A percentile compares a stretch with the other conserved stretches of the same genome.
Conservation (phyloP, 2,329 filamentous ascomycete genomes). For the Cladobotryum mycophilum region DNA sequence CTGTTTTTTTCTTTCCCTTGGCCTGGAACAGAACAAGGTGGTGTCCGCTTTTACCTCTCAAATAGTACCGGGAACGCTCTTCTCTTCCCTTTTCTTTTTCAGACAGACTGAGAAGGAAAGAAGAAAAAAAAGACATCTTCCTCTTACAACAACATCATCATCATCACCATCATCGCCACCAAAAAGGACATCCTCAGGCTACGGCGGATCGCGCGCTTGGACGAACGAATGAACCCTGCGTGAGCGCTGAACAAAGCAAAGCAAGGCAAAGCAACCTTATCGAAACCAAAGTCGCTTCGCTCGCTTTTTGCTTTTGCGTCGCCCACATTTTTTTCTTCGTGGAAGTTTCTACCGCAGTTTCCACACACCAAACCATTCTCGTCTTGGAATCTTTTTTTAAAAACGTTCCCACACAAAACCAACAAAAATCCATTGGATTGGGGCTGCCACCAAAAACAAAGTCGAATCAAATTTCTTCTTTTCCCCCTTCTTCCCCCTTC, state of each 20-base stretch:
- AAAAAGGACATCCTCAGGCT: neutral
- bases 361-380: neutral
- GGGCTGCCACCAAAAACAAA: constrained; percentile 2
- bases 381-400: neutral
- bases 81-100: neutral
- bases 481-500: neutral
- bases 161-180: too few species aligned
- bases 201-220: constrained; percentile 10
- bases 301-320: constrained; percentile 5
- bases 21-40: too few species aligned
- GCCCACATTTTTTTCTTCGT: constrained; percentile 3
- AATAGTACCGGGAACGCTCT: neutral
- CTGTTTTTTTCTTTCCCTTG: neutral
- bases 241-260: too few species aligned
- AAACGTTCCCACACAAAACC: constrained; percentile 1
- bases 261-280: neutral
- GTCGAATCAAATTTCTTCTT: constrained; percentile 4
- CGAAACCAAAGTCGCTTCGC: neutral
- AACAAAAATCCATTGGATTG: constrained; percentile 3
- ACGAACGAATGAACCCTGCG: constrained; percentile 10
- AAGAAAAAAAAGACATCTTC: neutral
- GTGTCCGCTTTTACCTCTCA: neutral
- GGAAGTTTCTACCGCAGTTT: too few species aligned
- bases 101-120: too few species aligned
- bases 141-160: neutral